phyloP scores from a whole-genome alignment of 2,329 filamentous ascomycete species.

The Cucurbitaria berberidis region DNA sequence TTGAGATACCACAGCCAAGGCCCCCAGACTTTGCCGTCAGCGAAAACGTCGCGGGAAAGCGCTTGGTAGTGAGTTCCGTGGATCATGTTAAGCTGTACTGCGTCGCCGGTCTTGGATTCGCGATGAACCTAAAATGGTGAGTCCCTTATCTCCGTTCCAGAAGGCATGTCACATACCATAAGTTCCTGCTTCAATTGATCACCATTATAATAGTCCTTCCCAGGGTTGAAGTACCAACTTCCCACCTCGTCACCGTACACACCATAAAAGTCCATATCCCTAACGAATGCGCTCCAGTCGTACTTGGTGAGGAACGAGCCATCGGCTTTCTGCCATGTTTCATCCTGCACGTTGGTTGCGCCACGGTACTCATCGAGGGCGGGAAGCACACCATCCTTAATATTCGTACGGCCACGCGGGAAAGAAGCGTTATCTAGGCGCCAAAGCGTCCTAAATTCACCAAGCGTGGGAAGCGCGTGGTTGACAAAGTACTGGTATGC shows the following conservation, averaged over 20 bases:
- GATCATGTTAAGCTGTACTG: constrained; percentile 62
- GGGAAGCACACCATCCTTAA: constrained; percentile 56
- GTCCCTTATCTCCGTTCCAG: neutral
- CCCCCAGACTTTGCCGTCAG: constrained; percentile 48
- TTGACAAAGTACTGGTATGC: constrained; percentile 65
- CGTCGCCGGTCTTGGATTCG: constrained; percentile 58
- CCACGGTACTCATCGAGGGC: constrained; percentile 51
- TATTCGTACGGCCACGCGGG: constrained; percentile 53
- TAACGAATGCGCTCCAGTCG: constrained; percentile 52
- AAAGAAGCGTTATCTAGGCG: constrained; percentile 59
- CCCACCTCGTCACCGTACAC: constrained; percentile 59
- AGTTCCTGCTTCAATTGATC: constrained; percentile 61
- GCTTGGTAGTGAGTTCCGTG: constrained; percentile 56
- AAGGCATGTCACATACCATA: constrained; percentile 42
- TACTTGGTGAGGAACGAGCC: constrained; percentile 62
- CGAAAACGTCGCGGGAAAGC: constrained; percentile 36
- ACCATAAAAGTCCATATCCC: constrained; percentile 55
- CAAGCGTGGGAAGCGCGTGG: constrained; percentile 54
- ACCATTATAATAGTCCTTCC: constrained; percentile 61
- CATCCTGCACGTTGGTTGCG: constrained; percentile 60
- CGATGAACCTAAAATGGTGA: constrained; percentile 50
- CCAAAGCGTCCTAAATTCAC: constrained; percentile 60
- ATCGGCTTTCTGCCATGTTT: constrained; percentile 58
- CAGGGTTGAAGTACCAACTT: constrained; percentile 59
- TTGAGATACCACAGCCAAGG: constrained; percentile 55